A percentile compares a stretch with the other conserved stretches of the same genome.
phyloP scores from a whole-genome alignment of 176 grass and related monocot genomes.

The Musa beccarii region DNA sequence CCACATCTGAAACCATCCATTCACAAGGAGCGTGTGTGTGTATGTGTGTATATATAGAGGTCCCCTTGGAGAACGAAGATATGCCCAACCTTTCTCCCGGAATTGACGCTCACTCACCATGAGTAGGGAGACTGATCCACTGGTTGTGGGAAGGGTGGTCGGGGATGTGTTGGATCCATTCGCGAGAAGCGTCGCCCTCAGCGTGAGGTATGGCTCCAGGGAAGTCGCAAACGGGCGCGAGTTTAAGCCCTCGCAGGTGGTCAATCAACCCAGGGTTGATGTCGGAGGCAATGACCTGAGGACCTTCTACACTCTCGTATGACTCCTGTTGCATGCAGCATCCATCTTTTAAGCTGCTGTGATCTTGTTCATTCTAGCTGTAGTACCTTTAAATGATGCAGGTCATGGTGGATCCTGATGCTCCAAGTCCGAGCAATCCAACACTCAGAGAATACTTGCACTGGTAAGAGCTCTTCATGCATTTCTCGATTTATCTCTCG shows the following conservation, averaged over 20 bases:
- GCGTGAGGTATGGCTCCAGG: conserved; percentile 46
- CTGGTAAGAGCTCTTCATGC: conserved; percentile 32
- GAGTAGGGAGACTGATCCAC: conserved; percentile 16
- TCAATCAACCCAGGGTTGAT: conserved; percentile 44
- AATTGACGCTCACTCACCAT: no score
- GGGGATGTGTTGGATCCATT: conserved; percentile 64
- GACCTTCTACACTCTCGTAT: conserved; percentile 64
- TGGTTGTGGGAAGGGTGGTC: conserved; percentile 41
- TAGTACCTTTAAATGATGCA: conserved; percentile 25
- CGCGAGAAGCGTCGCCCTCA: conserved; percentile 30
- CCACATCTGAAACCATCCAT: no score
- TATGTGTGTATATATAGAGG: no score
- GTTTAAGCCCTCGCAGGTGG: conserved; percentile 47
- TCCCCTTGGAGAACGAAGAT: no score
- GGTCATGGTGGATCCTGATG: conserved; percentile 77
- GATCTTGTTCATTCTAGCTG: conserved; percentile 1
- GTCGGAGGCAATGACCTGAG: conserved; percentile 49
- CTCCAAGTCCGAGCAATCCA: conserved; percentile 59
- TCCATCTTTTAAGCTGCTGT: neutral
- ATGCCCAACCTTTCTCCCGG: no score
- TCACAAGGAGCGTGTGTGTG: no score
- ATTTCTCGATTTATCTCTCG: no score
- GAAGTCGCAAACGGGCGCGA: conserved; percentile 38
- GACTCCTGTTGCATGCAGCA: no score
- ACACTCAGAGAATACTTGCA: conserved; percentile 84